phyloP scores from a whole-genome alignment of 352 stramenopile genomes.

The Hyaloperonospora brassicae region DNA sequence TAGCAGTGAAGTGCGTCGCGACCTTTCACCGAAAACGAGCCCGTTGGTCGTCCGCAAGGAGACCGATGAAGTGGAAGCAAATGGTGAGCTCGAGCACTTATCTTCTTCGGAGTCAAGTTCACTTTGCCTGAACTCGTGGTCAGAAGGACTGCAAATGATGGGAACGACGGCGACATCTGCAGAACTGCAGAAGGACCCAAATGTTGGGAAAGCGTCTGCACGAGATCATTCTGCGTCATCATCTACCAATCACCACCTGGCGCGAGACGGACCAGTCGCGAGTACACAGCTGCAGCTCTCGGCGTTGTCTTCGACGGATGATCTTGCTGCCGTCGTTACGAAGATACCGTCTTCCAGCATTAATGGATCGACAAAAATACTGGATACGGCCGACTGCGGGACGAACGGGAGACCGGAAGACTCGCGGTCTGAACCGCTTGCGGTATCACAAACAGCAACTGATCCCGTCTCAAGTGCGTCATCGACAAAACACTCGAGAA shows the following conservation, averaged over 20 bases:
- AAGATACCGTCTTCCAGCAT: not conserved
- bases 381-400: constrained; percentile 4
- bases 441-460: constrained; percentile 52
- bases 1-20: constrained; percentile 13
- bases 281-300: constrained; percentile 11
- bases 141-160: constrained; percentile 3
- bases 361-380: constrained; percentile 6
- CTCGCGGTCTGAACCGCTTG: constrained; percentile 56
- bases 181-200: constrained; percentile 13
- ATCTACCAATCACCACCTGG: constrained; percentile 36
- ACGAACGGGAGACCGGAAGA: constrained; percentile 6
- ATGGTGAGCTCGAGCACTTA: constrained; percentile 44
- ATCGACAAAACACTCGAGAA: constrained; percentile 1
- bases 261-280: constrained; percentile 19
- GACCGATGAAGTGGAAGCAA: constrained; percentile 36
- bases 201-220: constrained; percentile 16
- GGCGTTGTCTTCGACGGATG: constrained; percentile 3
- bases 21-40: constrained; percentile 31
- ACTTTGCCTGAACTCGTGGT: constrained; percentile 8
- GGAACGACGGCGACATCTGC: constrained; percentile 10
- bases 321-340: not conserved
- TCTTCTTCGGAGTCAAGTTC: constrained; percentile 21
- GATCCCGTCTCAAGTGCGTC: constrained; percentile 31
- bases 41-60: constrained; percentile 52
- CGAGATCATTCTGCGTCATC: constrained; percentile 54